Evolutionary conservation across 345 rosid genomes (phyloP).

Genomic region (Gossypium australe): DNA sequence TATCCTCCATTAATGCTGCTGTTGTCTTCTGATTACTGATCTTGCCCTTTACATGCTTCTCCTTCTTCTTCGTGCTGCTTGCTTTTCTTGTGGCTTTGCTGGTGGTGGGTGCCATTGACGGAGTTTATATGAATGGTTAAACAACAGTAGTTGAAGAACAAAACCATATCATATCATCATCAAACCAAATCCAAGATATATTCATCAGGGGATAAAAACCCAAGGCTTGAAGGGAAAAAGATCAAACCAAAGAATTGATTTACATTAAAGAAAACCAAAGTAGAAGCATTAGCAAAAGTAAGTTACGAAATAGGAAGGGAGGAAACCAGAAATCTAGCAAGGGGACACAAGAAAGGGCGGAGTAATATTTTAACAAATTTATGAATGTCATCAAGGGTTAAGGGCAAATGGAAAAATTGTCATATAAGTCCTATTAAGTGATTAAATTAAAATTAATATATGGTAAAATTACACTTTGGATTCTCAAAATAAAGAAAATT

Average conservation of each 20-base stretch:
- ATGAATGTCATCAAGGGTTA: not conserved
- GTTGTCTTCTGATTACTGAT: constrained; percentile 8
- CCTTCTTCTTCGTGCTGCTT: constrained; percentile 28
- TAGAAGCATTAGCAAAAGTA: not conserved
- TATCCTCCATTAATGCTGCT: constrained; percentile 1
- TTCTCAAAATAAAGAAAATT: too few relatives aligned
- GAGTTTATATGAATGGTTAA: not conserved
- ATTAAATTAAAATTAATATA: too few relatives aligned
- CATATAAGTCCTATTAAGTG: not conserved
- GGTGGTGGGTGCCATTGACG: constrained; percentile 35
- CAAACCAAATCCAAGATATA: not conserved
- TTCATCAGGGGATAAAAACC: not conserved
- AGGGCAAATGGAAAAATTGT: not conserved
- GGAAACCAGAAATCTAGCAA: not conserved
- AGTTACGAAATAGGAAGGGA: not conserved
- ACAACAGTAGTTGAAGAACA: constrained; percentile 1
- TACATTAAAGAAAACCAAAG: not conserved
- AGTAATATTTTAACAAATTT: not conserved
- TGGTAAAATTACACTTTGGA: too few relatives aligned
- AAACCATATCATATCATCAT: not conserved
- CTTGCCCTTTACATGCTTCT: constrained; percentile 22
- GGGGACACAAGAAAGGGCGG: not conserved
- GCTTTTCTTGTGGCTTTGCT: constrained; percentile 13
- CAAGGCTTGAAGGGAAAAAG: not conserved
- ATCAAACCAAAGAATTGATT: not conserved